phyloP scores from a whole-genome alignment of 345 rosid species.

The Crucihimalaya himalaica region DNA sequence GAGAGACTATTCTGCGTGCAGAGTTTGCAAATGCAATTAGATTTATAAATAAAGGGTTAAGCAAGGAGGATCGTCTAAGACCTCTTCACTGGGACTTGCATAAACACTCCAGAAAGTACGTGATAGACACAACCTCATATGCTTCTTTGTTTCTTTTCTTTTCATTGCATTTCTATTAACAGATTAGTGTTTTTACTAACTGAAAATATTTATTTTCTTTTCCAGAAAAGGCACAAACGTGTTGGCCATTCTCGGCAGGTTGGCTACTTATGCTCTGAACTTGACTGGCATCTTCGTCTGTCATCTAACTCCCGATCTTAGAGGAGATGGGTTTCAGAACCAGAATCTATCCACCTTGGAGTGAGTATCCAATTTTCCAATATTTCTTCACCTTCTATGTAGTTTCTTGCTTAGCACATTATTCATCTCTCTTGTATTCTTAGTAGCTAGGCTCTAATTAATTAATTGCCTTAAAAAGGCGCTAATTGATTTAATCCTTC shows the following conservation, averaged over 20 bases:
- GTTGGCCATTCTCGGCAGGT: constrained; percentile 63
- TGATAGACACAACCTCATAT: constrained; percentile 19
- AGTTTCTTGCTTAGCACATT: constrained; percentile 18
- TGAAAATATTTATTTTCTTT: neutral
- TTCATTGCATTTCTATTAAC: constrained; percentile 15
- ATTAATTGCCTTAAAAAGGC: neutral
- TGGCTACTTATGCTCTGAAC: constrained; percentile 69
- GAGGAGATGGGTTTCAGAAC: constrained; percentile 45
- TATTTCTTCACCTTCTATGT: neutral
- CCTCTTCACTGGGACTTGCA: constrained; percentile 91
- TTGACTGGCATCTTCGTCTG: constrained; percentile 79
- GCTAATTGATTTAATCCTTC: neutral
- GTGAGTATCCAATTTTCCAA: constrained; percentile 52
- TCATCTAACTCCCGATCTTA: constrained; percentile 49
- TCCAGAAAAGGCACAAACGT: constrained; percentile 68
- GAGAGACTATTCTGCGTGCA: constrained; percentile 80
- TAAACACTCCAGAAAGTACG: constrained; percentile 73
- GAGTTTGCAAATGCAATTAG: constrained; percentile 84
- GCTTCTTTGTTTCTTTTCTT: neutral
- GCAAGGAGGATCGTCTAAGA: constrained; percentile 66
- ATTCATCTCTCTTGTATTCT: neutral
- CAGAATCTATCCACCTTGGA: constrained; percentile 43
- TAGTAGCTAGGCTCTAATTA: constrained; percentile 20
- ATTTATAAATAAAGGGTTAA: constrained; percentile 59
- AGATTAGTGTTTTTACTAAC: constrained; percentile 11